Evolutionary conservation across 768 basidiomycete genomes (phyloP), one percentile per base, ranked within the genome.

Genomic region (Porpolomopsis calyptriformis): DNA sequence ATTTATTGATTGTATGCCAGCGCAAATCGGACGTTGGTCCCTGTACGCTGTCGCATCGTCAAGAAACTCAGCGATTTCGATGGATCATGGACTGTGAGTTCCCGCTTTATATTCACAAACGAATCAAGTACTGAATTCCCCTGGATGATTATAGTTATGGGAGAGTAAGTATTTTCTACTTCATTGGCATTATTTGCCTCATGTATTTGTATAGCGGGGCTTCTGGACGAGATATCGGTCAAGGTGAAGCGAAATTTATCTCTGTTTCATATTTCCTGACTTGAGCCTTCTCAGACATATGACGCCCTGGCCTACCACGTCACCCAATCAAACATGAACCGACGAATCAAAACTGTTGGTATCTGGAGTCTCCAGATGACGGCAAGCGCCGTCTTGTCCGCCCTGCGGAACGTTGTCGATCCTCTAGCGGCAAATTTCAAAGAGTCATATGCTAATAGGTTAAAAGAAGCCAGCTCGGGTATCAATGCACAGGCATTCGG

Each of bases 311-410:
- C 94, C 8, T 80, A 91, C 60, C 96, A 98, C 65, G 94, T 99
- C 41, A 81, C 84, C 2, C 88, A 91, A 54, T 82, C 78, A 20
- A 89, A 92, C 58, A 80, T 88, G 70, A 86, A 90, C 57, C 80
- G 87, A 46, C 80, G 93, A 11, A 78, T 96, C 59, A 86, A 82
- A 64, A 86, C 82, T 2, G 91, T 99, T 52, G 84, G 89, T 49
- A 66, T 90, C 6, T 99, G 96, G 96, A 91, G 86, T 57, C 70
- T 98, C 19, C 92, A 96, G 62, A 82, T 86, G 76, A 93, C 93
- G 1, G 89, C 90, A 1, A 82, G 80, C 46, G 84, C 85, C n/a
- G 76, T 93, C 40, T 68, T 97, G 49, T 74, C 80, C 39, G 80
- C 90, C 4, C 66, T 97, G 36, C 71, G 85, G 45, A 82, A 73